A percentile compares a stretch with the other conserved stretches of the same genome.
Evolutionary conservation across 805 yeast genomes (phyloP).

Genomic region (Yarrowia divulgata): DNA sequence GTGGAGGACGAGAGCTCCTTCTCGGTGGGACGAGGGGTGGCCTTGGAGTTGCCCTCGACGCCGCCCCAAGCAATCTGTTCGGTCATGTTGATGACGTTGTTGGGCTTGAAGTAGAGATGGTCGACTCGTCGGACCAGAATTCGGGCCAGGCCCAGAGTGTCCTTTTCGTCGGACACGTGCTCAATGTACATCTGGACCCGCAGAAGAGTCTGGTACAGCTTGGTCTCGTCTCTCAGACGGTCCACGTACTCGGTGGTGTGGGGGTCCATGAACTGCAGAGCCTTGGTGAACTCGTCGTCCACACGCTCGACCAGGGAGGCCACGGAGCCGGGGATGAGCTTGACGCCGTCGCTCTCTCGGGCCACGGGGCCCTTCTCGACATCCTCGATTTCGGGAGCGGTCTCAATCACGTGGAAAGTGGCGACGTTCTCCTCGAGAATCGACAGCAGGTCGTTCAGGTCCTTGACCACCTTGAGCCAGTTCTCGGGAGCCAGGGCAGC

Average conservation of each 20-base stretch:
- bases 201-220: constrained; percentile 75
- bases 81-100: constrained; percentile 67
- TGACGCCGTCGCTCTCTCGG: constrained; percentile 65
- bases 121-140: constrained; percentile 84
- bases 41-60: constrained; percentile 50
- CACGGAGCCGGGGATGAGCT: constrained; percentile 81
- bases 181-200: constrained; percentile 90
- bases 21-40: constrained; percentile 51
- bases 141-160: constrained; percentile 57
- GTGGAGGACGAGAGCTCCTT: constrained; percentile 49
- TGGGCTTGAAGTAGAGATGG: constrained; percentile 91
- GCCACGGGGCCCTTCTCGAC: constrained; percentile 67
- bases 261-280: constrained; percentile 88
- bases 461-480: constrained; percentile 76
- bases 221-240: constrained; percentile 85
- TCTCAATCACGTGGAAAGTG: constrained; percentile 75
- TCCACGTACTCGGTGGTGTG: constrained; percentile 93
- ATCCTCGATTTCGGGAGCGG: constrained; percentile 81
- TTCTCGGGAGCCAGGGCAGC: constrained; percentile 77
- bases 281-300: constrained; percentile 91
- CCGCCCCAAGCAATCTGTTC: constrained; percentile 80
- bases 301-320: constrained; percentile 88
- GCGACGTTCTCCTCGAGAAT: constrained; percentile 68
- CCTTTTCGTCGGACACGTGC: constrained; percentile 51
- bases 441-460: constrained; percentile 66